These are phyloP conservation scores for Trichomonas tenax DNA, from an alignment of 208 protist genomes.

Conservation along the genomic window DNA sequence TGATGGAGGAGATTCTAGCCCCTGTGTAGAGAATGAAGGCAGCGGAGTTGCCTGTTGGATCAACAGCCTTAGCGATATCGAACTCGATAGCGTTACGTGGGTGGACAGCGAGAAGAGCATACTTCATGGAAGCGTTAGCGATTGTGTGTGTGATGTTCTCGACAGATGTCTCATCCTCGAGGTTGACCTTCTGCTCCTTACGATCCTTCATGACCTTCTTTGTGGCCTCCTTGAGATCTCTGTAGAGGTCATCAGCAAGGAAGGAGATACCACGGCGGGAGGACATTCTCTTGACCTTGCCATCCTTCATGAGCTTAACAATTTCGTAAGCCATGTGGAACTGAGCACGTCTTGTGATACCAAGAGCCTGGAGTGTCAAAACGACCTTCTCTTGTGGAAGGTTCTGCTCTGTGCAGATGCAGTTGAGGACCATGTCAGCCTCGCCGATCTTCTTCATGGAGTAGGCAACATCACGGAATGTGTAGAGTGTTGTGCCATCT, in stretches of 20 bases:
- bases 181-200: not conserved
- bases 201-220: not conserved
- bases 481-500: slow-evolving; percentile 1
- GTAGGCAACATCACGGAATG: not conserved
- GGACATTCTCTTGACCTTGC: not conserved
- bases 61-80: not conserved
- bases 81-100: not conserved
- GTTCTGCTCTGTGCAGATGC: not conserved
- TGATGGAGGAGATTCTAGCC: slow-evolving; percentile 76
- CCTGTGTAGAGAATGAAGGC: slow-evolving; percentile 88
- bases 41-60: slow-evolving; percentile 70
- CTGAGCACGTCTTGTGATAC: not conserved
- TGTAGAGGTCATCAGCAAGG: not conserved
- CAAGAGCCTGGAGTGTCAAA: not conserved
- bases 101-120: not conserved
- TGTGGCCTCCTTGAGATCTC: not conserved
- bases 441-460: slow-evolving; percentile 6
- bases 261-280: not conserved
- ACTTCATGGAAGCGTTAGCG: not conserved
- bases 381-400: slow-evolving; percentile 5
- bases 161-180: not conserved
- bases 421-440: slow-evolving; percentile 9
- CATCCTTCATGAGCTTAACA: not conserved
- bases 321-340: slow-evolving; percentile 18
- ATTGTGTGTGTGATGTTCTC: not conserved